Percentiles rank a stretch among this genome's conserved stretches.
Evolutionary conservation across 1,284 basidiomycete species (phyloP).

Genomic region (Meira nashicola): DNA sequence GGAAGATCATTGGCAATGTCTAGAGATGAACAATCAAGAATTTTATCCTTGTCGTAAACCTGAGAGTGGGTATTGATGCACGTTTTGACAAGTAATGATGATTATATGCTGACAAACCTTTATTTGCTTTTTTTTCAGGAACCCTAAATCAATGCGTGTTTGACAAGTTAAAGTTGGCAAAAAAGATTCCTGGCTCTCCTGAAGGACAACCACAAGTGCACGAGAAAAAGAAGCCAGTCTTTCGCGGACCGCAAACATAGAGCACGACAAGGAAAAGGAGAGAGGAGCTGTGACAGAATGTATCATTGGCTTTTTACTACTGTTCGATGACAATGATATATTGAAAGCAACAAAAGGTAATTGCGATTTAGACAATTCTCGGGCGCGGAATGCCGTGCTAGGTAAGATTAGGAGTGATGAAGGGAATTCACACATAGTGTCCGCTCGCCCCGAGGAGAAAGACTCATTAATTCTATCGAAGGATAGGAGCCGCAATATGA

Average conservation of each 20-base stretch:
- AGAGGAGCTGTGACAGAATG: too few species aligned
- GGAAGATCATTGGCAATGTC: slow-evolving; percentile 87
- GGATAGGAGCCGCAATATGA: too few species aligned
- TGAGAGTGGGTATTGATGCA: slow-evolving; percentile 60
- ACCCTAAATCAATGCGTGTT: slow-evolving; percentile 92
- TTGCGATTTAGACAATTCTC: too few species aligned
- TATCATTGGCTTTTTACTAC: too few species aligned
- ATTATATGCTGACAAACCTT: neutral
- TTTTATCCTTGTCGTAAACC: slow-evolving; percentile 84
- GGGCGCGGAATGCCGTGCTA: too few species aligned
- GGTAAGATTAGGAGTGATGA: too few species aligned
- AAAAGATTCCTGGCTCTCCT: slow-evolving; percentile 87
- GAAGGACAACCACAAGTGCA: slow-evolving; percentile 79
- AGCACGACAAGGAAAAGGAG: neutral
- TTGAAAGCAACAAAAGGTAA: too few species aligned
- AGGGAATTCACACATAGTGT: too few species aligned
- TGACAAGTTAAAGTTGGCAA: slow-evolving; percentile 85
- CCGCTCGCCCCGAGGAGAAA: too few species aligned
- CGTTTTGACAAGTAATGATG: neutral
- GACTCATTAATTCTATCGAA: too few species aligned
- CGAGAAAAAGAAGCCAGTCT: slow-evolving; percentile 77
- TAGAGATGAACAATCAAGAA: slow-evolving; percentile 95
- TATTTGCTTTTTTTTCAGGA: slow-evolving; percentile 5
- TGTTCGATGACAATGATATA: too few species aligned
- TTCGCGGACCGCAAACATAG: slow-evolving; percentile 12